A percentile compares a stretch with the other conserved stretches of the same genome.
Evolutionary conservation across 768 basidiomycete species (phyloP).

Genomic region (Hydnomerulius pinastri): DNA sequence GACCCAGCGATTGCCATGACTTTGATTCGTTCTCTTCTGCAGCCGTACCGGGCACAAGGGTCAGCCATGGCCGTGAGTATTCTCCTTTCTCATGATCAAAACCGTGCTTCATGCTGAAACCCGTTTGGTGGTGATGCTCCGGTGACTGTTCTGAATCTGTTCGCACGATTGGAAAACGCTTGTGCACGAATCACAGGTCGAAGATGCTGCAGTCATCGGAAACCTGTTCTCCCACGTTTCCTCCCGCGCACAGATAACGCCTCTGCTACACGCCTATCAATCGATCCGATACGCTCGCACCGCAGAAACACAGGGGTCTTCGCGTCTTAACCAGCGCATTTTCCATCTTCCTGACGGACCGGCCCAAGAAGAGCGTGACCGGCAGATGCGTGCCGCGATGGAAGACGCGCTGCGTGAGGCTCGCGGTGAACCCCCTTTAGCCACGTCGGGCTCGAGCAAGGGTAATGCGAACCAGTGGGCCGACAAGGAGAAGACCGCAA

Average conservation of each 20-base stretch:
- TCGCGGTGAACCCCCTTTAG: slow-evolving; percentile 11
- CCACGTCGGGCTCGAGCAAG: slow-evolving; percentile 7
- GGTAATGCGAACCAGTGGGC: slow-evolving; percentile 60
- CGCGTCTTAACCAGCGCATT: slow-evolving; percentile 50
- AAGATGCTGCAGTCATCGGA: slow-evolving; percentile 44
- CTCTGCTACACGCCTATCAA: slow-evolving; percentile 54
- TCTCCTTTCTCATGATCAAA: neutral
- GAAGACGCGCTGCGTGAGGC: slow-evolving; percentile 34
- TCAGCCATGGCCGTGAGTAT: slow-evolving; percentile 51
- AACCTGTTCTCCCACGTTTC: slow-evolving; percentile 52
- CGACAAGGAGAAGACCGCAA: slow-evolving; percentile 48
- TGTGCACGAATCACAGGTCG: slow-evolving; percentile 23
- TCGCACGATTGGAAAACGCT: slow-evolving; percentile 8
- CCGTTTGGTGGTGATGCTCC: neutral
- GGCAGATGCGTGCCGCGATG: slow-evolving; percentile 52
- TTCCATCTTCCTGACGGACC: slow-evolving; percentile 61
- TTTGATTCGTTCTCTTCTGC: neutral
- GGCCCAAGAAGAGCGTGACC: slow-evolving; percentile 52
- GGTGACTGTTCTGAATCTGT: neutral
- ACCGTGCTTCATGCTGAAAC: neutral
- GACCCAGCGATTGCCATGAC: too few relatives aligned
- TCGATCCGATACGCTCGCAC: slow-evolving; percentile 51
- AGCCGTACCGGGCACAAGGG: slow-evolving; percentile 58
- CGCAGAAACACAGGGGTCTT: slow-evolving; percentile 47
- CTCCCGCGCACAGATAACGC: slow-evolving; percentile 40